Conservation (phyloP, 2,329 filamentous ascomycete species). For the Cladosporium colombiae region DNA sequence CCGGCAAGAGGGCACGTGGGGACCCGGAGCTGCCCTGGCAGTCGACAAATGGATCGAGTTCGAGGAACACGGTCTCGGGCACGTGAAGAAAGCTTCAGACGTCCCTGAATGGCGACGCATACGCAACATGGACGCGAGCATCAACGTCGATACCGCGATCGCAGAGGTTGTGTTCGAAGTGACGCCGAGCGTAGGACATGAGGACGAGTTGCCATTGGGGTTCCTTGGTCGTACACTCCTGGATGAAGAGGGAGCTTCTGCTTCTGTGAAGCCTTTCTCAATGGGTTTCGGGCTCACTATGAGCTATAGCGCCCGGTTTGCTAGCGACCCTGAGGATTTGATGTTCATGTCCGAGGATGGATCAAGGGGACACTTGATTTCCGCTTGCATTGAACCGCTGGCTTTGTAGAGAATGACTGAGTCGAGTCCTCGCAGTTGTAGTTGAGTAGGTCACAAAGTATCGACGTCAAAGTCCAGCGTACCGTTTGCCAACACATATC, state of each 20-base stretch:
- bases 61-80: constrained; percentile 24
- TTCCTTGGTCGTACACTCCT: not conserved
- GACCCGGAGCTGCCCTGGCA: constrained; percentile 23
- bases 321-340: not conserved
- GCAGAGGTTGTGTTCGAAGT: constrained; percentile 7
- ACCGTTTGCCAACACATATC: too few relatives aligned
- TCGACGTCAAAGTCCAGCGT: too few relatives aligned
- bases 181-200: constrained; percentile 6
- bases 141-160: not conserved
- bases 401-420: not conserved
- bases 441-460: too few relatives aligned
- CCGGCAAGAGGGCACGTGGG: constrained; percentile 28
- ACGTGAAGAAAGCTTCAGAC: constrained; percentile 18
- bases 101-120: constrained; percentile 21
- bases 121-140: not conserved
- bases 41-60: constrained; percentile 25
- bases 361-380: too few relatives aligned
- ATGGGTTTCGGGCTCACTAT: constrained; percentile 7
- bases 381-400: not conserved
- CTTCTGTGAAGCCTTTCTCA: constrained; percentile 7
- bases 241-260: not conserved
- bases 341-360: not conserved
- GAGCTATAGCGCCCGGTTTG: not conserved
- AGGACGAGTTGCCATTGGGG: not conserved
- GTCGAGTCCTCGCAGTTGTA: not conserved